Evolutionary conservation across 2,329 filamentous ascomycete genomes (phyloP), one percentile per base, ranked within the genome.

Genomic region (Penicillium sp.): DNA sequence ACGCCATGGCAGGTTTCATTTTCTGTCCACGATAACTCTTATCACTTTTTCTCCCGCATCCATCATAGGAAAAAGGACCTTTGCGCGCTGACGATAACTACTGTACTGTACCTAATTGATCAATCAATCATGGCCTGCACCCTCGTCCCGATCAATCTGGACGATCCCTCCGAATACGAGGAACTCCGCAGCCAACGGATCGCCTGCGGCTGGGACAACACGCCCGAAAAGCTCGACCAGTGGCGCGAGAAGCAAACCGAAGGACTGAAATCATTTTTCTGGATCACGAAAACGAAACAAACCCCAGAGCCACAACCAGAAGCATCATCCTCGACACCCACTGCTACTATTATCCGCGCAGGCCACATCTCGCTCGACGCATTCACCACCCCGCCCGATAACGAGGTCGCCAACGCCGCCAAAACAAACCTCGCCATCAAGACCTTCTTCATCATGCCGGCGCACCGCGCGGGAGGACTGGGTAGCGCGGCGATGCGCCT

Each of bases 351-450:
- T 13, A 41, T 69, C 45, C 69, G 64, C 21, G 64, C 61, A 1
- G 72, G 72, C 21, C 72, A 74, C 46, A 73, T 74, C 31, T 72
- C 72, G 1, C 70, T 74, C 29, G 70, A 73, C 44, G 58, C 67
- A 13, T 67, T 67, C 29, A 58, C 65, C 8, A 30, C 59, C 2
- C 63, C 65, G 1, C 56, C 61, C 1, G 66, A 68, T 46, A 46
- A 26, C 3, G 55, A 60, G 0, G 57, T 68, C n/a, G 64, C 66
- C 11, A 69, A 59, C 6, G 38, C 60, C 1, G 64, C 67, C 9
- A 67, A 67, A 23, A 64, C 64, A 9, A 58, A 61, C 15, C 52
- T 72, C 7, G 64, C 65, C 2, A 61, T 73, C n/a, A 66, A 66
- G 23, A 65, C 59, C 0, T 73, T 73, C 61, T 74, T 73, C 23